Evolutionary conservation across 78 protist genomes (phyloP), one percentile per base, ranked within the genome.

Genomic region (Polysphondylium violaceum): DNA sequence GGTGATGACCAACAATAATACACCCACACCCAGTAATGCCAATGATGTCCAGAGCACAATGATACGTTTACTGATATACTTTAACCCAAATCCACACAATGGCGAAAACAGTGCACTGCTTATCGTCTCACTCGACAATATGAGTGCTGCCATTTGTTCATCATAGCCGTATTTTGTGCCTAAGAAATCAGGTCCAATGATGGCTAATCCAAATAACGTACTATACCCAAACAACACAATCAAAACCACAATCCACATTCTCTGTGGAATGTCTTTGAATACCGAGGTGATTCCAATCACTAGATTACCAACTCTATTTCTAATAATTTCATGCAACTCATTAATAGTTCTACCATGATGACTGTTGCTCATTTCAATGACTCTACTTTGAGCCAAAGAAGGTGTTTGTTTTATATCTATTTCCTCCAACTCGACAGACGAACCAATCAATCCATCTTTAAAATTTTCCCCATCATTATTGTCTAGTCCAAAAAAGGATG

Each of bases 161-260:
- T 68, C n/a, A 33, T 27, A 64, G 4, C 89, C 89, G 68, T 68
- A 81, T 21, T 81, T 81, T 36, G 35, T 21, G 23, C 44, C 56
- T 12, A 81, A 55, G 8, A 81, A 67, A 68, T 68, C 77, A 0
- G 89, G 89, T 25, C 89, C 89, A 25, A 81, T 81, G 27, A 81
- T 81, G 0, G 89, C 89, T 14, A 81, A 55, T 0, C 78, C 89
- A 68, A 65, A 81, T 59, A 81, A 65, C 40, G 74, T 51, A 0
- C 56, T 81, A 56, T 81, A 81, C 7, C 89, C 89, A 81, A 81
- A 81, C 25, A 81, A 81, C 38, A 81, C 89, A 40, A 81, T 81
- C 14, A 76, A 76, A 64, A 81, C 53, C 2, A 38, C 40, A 27
- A 81, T 27, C 89, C 89, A 81, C 69, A 81, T 51, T 56, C 89